Evolutionary conservation across 164 flowering plant genomes (phyloP).

Genomic region (Piper betle): DNA sequence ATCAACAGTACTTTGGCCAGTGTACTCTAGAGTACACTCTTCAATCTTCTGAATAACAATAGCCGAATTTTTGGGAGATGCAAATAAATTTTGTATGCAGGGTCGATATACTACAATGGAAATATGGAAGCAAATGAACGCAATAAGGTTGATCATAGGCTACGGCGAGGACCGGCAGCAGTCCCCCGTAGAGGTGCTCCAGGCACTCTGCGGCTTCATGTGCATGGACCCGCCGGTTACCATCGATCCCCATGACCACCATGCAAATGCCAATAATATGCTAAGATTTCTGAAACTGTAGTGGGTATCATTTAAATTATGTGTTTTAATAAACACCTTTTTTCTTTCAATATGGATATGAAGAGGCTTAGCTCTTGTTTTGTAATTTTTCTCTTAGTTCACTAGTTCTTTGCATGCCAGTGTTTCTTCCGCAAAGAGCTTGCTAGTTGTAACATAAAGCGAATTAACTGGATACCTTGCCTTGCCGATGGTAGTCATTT

Average conservation of each 20-base stretch:
- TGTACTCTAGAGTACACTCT: too few relatives aligned
- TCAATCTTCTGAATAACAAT: too few relatives aligned
- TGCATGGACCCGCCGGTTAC: slow-evolving; percentile 70
- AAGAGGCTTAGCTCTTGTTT: too few relatives aligned
- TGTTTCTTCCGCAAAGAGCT: too few relatives aligned
- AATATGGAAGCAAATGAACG: slow-evolving; percentile 52
- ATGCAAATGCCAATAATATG: slow-evolving; percentile 29
- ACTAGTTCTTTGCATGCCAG: too few relatives aligned
- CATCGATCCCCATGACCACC: slow-evolving; percentile 25
- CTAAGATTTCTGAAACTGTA: slow-evolving; percentile 67
- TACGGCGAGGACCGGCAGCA: slow-evolving; percentile 26
- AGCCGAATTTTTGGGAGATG: too few relatives aligned
- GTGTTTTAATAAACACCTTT: background rate
- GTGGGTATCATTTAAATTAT: slow-evolving; percentile 61
- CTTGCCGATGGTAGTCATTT: too few relatives aligned
- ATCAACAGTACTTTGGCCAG: too few relatives aligned
- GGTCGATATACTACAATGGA: slow-evolving; percentile 29
- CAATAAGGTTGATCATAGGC: slow-evolving; percentile 59
- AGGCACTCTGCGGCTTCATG: slow-evolving; percentile 62
- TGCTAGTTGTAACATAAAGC: too few relatives aligned
- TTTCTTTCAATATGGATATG: background rate
- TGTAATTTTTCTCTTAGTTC: too few relatives aligned
- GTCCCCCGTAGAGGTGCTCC: slow-evolving; percentile 48
- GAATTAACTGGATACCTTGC: too few relatives aligned
- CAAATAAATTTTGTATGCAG: slow-evolving; percentile 10